Evolutionary conservation across 2,329 filamentous ascomycete genomes (phyloP).

Genomic region (Dactylellina cionopaga): DNA sequence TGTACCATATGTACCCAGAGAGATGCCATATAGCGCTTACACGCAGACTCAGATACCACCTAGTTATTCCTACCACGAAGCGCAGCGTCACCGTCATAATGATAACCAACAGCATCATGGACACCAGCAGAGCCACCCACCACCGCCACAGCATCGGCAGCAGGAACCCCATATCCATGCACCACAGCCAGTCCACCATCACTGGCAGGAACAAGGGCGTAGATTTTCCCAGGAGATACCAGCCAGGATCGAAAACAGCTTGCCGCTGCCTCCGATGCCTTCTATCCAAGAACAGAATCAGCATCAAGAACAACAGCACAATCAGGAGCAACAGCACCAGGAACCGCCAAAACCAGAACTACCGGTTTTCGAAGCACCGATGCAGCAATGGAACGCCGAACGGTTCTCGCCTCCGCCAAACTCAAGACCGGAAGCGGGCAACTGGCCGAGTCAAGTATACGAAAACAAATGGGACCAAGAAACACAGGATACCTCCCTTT

Average conservation of each 20-base stretch:
- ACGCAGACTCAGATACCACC: constrained; percentile 57
- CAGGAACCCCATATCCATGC: constrained; percentile 28
- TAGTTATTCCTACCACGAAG: constrained; percentile 54
- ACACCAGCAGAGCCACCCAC: constrained; percentile 54
- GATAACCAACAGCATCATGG: constrained; percentile 53
- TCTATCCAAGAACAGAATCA: constrained; percentile 20
- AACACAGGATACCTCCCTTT: constrained; percentile 78
- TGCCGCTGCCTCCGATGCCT: constrained; percentile 45
- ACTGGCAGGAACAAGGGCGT: constrained; percentile 35
- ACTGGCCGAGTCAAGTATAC: constrained; percentile 82
- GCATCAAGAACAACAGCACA: neutral
- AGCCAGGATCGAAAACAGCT: constrained; percentile 50
- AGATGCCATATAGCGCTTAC: constrained; percentile 50
- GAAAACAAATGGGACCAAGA: constrained; percentile 67
- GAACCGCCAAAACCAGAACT: neutral
- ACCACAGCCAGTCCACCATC: constrained; percentile 18
- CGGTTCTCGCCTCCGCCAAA: constrained; percentile 68
- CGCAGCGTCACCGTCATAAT: constrained; percentile 53
- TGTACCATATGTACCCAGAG: constrained; percentile 46
- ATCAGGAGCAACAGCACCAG: constrained; percentile 4
- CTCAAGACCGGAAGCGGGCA: constrained; percentile 83
- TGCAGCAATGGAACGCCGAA: constrained; percentile 63
- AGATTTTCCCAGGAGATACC: constrained; percentile 53
- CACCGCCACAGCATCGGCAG: constrained; percentile 16
- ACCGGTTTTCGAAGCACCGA: constrained; percentile 58